Conservation (phyloP, 257 asterid genomes). For the Capsicum chinense region DNA sequence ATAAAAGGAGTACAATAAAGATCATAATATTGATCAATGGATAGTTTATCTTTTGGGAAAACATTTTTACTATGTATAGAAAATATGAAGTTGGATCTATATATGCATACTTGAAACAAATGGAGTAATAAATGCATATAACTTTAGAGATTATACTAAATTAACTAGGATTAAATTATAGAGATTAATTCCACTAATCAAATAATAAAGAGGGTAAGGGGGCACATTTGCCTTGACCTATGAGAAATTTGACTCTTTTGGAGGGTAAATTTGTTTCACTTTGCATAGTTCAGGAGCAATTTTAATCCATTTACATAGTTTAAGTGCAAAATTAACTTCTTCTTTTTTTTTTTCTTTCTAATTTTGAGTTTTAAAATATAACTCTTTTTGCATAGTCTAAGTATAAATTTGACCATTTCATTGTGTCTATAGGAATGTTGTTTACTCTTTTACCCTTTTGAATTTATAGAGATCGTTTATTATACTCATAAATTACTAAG, state of each 20-base stretch:
- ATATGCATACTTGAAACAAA: neutral
- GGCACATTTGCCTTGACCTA: too few species aligned
- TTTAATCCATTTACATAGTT: too few species aligned
- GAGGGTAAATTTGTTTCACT: too few species aligned
- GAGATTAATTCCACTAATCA: neutral
- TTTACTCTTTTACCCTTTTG: neutral
- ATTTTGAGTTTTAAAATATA: too few species aligned
- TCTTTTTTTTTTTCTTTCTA: too few species aligned
- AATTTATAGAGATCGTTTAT: neutral
- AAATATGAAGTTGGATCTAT: neutral
- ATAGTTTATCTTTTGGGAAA: neutral
- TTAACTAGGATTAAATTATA: neutral
- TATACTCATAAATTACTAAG: neutral
- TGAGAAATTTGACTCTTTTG: too few species aligned
- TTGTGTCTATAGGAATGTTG: neutral
- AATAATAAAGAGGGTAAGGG: too few species aligned
- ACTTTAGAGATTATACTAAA: neutral
- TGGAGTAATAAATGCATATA: neutral
- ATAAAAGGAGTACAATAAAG: neutral
- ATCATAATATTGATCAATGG: neutral
- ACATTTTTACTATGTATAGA: neutral
- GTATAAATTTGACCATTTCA: too few species aligned
- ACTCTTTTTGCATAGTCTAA: too few species aligned
- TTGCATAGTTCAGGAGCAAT: too few species aligned
- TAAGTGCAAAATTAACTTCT: too few species aligned